Base-by-base conservation (phyloP, 306 rosid genomes). In the Medicago arabica region DNA sequence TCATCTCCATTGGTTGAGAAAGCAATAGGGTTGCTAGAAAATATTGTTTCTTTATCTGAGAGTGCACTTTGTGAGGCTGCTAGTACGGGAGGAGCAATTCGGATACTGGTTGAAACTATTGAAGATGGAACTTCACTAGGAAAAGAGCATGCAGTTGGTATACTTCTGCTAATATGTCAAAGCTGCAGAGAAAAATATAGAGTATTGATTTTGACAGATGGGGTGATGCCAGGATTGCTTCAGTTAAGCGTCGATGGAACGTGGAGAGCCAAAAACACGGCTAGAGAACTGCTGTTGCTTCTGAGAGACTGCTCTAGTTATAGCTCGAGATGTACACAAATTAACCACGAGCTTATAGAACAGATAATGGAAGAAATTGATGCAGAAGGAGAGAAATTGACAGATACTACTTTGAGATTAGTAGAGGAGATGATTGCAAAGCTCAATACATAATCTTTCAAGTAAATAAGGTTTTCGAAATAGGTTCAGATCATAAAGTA, bases 221-320 rank as follows among this genome's bases (percentile, higher is more conserved):
- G 97, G n/a, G 94, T 85, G 21, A 87, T 92, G 91, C 96, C 94
- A 0, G 92, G 96, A 10, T 78, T 90, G 84, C 96, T 92, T 78
- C 94, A 92, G 89, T 75, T 92, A 78, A 88, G 88, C 0, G 86
- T 87, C 72, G 96, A 90, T 23, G 98, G 98, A 53, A 88, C 98
- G 2, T 9, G 86, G 86, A 76, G 83, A 43, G 94, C 91, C 9
- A 88, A 81, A 75, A 61, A 70, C 14, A 58, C 53, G 78, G 88
- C 98, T 17, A 16, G 72, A 34, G 87, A 92, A 54, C n/a, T 89
- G 84, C 25, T 90, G 78, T 70, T 90, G 59, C 94, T 90, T 39
- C 78, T 90, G 53, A 87, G 92, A 77, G 98, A 88, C 9, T 69
- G 88, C 81, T 76, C 90, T 0, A 75, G 63, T 25, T 85, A 82